Evolutionary conservation across 352 stramenopile genomes (phyloP), one percentile per base, ranked within the genome.

Genomic region (Pythium scleroteichum): DNA sequence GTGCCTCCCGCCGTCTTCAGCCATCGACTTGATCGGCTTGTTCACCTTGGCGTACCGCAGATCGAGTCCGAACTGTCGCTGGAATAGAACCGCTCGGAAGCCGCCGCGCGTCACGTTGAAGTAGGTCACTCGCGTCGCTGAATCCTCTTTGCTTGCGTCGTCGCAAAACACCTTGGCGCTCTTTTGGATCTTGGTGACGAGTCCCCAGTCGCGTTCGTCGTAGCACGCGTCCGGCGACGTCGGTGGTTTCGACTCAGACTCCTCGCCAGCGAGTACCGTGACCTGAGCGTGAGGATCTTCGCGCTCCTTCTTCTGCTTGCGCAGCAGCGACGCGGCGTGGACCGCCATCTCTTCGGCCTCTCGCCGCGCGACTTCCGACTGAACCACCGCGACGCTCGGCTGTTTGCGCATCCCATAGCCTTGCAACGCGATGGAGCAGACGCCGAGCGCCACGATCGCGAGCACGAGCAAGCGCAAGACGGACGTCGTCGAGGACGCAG

Each of bases 41-140:
- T 59, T 19, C 6, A 73, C 52, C 4, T 71, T 38, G 0, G 72
- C 71, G 19, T 26, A 46, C 2, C 59, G 32, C 17, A 90, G 48
- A 49, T 91, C 74, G 20, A 90, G 32, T 49, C 71, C 73, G 9
- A 91, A 53, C 40, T 38, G 33, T 19, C 85, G 76, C 41, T 71
- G 47, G 45, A 85, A 78, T 14, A 72, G 64, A 4, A 72, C 63
- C n/a, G 59, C 68, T 1, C 39, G 45, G 27, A 87, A 63, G 0
- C 64, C 68, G 17, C 68, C 76, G 23, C 23, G 26, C 12, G 61
- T 35, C 9, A 42, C 70, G 13, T 62, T 35, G 41, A 68, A 80
- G 19, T 69, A 67, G 0, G 71, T 74, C 9, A 67, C 46, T 16
- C 52, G 2, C 7, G 57, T 53, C 24, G 48, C 38, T 3, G 26